Base-by-base conservation (phyloP, 1,284 basidiomycete genomes). In the Porphyrellus sp. region DNA sequence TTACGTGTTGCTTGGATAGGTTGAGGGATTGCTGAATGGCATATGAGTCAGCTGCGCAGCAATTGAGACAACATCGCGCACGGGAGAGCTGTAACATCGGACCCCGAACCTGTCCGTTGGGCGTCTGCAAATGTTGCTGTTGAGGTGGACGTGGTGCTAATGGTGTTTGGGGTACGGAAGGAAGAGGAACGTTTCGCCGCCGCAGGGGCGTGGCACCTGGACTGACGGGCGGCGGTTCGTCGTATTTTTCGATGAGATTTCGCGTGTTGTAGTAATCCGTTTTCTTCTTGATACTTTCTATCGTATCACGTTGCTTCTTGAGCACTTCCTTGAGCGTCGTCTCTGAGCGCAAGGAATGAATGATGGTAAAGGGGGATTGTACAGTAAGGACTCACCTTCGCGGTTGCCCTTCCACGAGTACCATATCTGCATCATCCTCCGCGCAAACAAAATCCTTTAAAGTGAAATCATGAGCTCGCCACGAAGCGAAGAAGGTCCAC, bases 241-340 rank as follows among this genome's bases (percentile, higher is more conserved):
- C 96, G 65, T 98, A 98, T 54, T 86, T 84, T 67, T 98, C 93
- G 15, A 99, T 77, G 43, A 99, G 79, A 62, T 87, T 89, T 47
- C 91, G 85, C 16, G 94, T 96, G 24, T 85, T 84, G 69, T 99
- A 93, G 71, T 91, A 99, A 63, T 96, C 95, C 0, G 94, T 98
- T 63, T 92, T 93, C 73, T 93, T 91, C 77, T 99, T 99, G 62
- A 99, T 91, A 65, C 98, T 95, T 60, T 97, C 95, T 27, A 99
- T 82, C 68, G 93, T 95, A 35, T 81, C 81, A 33, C 90, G 84
- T 61, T 95, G 93, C 64, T 89, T 78, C 63, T 86, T 86, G 59
- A 91, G 80, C 12, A 98, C 76, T 0, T 75, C 69, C 54, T 86
- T 85, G 16, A 99, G 76, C 12, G 86, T 84, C 63, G 83, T 89